Conservation (phyloP, 495 filamentous ascomycete genomes). For the Penicillium paradoxum region DNA sequence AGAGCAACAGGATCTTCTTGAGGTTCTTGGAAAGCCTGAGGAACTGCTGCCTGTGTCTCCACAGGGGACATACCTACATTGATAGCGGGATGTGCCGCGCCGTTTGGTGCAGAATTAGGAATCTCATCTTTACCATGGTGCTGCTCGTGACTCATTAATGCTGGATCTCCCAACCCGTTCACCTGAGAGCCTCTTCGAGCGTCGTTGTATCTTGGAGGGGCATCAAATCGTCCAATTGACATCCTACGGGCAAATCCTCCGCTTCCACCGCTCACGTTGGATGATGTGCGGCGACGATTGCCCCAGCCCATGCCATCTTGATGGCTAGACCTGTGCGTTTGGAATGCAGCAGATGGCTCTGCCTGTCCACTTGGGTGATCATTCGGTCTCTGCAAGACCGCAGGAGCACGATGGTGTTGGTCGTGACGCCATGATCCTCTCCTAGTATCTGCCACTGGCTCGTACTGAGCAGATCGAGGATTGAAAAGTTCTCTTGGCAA, state of each 20-base stretch:
- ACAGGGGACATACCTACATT: conserved; percentile 42
- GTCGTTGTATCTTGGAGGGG: conserved; percentile 42
- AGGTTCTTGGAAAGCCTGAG: conserved; percentile 26
- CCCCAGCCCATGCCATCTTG: conserved; percentile 65
- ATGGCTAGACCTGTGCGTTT: conserved; percentile 65
- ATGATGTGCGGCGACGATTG: conserved; percentile 74
- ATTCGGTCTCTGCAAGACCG: conserved; percentile 71
- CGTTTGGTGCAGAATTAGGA: conserved; percentile 27
- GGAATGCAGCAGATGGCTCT: conserved; percentile 89
- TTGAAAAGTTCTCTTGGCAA: conserved; percentile 79
- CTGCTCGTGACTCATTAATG: conserved; percentile 24
- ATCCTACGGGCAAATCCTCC: conserved; percentile 58
- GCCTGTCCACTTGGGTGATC: conserved; percentile 63
- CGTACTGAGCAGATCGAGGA: conserved; percentile 88
- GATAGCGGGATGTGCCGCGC: conserved; percentile 48
- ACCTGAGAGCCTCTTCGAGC: conserved; percentile 43
- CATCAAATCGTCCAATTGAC: conserved; percentile 49
- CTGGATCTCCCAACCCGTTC: conserved; percentile 35
- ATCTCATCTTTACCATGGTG: conserved; percentile 23
- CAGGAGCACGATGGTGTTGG: conserved; percentile 61
- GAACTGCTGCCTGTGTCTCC: conserved; percentile 20
- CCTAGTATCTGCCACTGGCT: conserved; percentile 75
- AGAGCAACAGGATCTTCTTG: conserved; percentile 57
- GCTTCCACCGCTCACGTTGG: conserved; percentile 90
- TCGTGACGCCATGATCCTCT: conserved; percentile 66